These are phyloP conservation scores for Gardenia jasminoides DNA, from an alignment of 257 asterid genomes.

Conservation along the genomic window DNA sequence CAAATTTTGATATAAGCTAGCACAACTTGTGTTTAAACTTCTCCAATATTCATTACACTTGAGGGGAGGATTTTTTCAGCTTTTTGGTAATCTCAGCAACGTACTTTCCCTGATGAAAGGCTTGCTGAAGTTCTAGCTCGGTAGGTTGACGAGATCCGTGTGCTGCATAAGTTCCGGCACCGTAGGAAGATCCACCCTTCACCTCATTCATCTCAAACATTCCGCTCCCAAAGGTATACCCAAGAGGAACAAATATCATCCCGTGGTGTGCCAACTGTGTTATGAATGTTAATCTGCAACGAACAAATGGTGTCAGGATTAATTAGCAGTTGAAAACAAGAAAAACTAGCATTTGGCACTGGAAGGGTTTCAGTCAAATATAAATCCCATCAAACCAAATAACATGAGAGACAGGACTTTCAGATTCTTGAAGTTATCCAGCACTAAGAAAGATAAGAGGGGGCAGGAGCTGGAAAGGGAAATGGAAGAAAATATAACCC, in stretches of 20 bases:
- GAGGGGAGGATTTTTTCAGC: constrained; percentile 37
- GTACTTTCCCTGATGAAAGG: constrained; percentile 84
- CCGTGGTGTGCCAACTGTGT: constrained; percentile 92
- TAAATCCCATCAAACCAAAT: too few species aligned
- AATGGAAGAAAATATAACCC: too few species aligned
- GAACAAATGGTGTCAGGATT: background rate
- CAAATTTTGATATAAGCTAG: too few species aligned
- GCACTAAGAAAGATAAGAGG: too few species aligned
- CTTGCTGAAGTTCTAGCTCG: constrained; percentile 70
- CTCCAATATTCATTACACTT: background rate
- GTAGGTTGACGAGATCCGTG: constrained; percentile 85
- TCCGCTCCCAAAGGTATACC: constrained; percentile 73
- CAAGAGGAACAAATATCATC: constrained; percentile 79
- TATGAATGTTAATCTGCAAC: constrained; percentile 68
- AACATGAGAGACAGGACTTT: too few species aligned
- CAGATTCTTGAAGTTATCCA: background rate
- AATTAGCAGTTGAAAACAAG: background rate
- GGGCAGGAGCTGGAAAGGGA: too few species aligned
- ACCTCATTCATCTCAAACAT: constrained; percentile 86
- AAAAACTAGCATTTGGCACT: background rate
- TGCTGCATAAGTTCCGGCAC: constrained; percentile 85
- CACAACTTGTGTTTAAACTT: too few species aligned
- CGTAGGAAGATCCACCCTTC: constrained; percentile 85
- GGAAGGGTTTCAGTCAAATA: too few species aligned
- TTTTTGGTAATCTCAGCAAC: constrained; percentile 64